phyloP scores from a whole-genome alignment of 1,284 basidiomycete genomes.

The Microbotryum saponariae region DNA sequence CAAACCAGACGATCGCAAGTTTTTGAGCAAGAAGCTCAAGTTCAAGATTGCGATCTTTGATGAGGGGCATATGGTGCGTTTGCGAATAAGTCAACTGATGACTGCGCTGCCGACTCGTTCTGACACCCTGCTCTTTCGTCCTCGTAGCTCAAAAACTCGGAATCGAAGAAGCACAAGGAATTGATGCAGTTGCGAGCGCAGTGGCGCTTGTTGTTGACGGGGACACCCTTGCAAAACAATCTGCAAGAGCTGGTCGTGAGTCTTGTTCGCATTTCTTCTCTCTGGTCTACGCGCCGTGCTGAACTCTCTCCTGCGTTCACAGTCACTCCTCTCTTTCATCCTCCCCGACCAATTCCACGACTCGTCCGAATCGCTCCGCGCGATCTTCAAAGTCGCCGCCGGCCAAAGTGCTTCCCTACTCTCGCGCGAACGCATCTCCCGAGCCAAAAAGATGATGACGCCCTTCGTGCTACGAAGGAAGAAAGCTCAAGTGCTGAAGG shows the following conservation, averaged over 20 bases:
- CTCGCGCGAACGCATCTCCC: slow-evolving; percentile 53
- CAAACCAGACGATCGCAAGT: slow-evolving; percentile 76
- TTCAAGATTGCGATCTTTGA: slow-evolving; percentile 53
- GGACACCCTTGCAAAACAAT: slow-evolving; percentile 79
- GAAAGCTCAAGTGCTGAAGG: slow-evolving; percentile 88
- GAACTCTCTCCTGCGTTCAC: slow-evolving; percentile 18
- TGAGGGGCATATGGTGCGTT: slow-evolving; percentile 8
- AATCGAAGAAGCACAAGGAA: slow-evolving; percentile 87
- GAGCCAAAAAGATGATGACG: slow-evolving; percentile 96
- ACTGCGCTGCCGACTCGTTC: no score
- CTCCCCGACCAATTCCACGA: slow-evolving; percentile 80
- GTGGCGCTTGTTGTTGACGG: slow-evolving; percentile 89
- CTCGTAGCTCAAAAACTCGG: slow-evolving; percentile 95
- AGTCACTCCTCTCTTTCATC: slow-evolving; percentile 98
- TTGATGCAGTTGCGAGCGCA: slow-evolving; percentile 74
- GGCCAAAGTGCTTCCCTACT: slow-evolving; percentile 80
- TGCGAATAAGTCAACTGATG: background rate
- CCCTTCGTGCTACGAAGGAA: slow-evolving; percentile 93
- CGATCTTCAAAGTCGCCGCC: slow-evolving; percentile 94
- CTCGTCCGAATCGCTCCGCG: slow-evolving; percentile 65
- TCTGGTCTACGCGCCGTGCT: background rate
- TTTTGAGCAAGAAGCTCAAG: slow-evolving; percentile 73
- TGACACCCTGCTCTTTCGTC: slow-evolving; percentile 61
- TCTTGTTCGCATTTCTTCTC: slow-evolving; percentile 27
- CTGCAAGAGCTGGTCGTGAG: slow-evolving; percentile 89